Evolutionary conservation across 1,284 basidiomycete species (phyloP).

Genomic region (Irpex sp.): DNA sequence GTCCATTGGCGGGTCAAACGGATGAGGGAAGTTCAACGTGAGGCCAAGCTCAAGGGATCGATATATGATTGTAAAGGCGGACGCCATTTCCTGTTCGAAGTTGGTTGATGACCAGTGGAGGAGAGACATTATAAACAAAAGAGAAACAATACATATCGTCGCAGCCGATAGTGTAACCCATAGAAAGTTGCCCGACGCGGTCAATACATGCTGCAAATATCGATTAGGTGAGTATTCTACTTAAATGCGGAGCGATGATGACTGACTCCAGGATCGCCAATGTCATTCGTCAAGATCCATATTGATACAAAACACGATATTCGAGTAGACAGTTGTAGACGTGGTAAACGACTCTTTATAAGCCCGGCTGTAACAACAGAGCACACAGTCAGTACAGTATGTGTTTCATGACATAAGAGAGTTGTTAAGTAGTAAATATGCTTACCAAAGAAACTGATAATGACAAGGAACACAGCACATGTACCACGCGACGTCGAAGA

Average conservation of each 20-base stretch:
- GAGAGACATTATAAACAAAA: slow-evolving; percentile 37
- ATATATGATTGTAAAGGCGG: slow-evolving; percentile 33
- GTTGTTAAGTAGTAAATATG: background rate
- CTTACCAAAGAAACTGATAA: slow-evolving; percentile 40
- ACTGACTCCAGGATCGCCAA: slow-evolving; percentile 31
- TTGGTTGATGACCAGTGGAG: slow-evolving; percentile 41
- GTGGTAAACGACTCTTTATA: slow-evolving; percentile 43
- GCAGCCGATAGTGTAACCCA: slow-evolving; percentile 42
- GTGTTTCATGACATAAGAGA: too few relatives aligned
- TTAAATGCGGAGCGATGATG: background rate
- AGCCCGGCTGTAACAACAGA: slow-evolving; percentile 33
- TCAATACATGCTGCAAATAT: slow-evolving; percentile 27
- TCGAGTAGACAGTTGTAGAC: slow-evolving; percentile 40
- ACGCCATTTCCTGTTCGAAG: slow-evolving; percentile 38
- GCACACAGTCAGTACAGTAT: background rate
- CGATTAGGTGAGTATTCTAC: background rate
- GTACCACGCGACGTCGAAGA: slow-evolving; percentile 31
- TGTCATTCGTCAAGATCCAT: slow-evolving; percentile 41
- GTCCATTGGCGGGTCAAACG: slow-evolving; percentile 11
- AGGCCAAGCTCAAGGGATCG: slow-evolving; percentile 33
- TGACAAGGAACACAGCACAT: slow-evolving; percentile 37
- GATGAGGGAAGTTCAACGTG: slow-evolving; percentile 25
- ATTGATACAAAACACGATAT: slow-evolving; percentile 46
- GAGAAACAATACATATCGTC: slow-evolving; percentile 35
- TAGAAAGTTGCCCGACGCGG: slow-evolving; percentile 32